Evolutionary conservation across 495 filamentous ascomycete species (phyloP).

Genomic region (Talaromyces proteolyticus): DNA sequence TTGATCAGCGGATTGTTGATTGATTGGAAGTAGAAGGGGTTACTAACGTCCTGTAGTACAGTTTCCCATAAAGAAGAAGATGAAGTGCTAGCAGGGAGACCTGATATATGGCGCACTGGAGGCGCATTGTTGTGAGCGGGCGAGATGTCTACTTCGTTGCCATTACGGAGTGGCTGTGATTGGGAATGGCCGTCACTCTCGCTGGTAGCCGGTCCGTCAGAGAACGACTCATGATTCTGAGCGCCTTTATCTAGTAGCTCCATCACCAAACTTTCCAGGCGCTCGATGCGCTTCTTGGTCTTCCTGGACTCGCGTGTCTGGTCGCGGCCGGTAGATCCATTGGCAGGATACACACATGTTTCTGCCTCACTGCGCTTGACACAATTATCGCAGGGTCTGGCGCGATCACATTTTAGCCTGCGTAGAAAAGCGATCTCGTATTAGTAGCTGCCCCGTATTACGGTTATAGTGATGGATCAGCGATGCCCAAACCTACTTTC

Average conservation of each 20-base stretch:
- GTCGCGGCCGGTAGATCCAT: slow-evolving; percentile 10
- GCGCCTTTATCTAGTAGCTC: slow-evolving; percentile 30
- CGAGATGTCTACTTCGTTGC: slow-evolving; percentile 26
- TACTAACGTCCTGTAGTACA: slow-evolving; percentile 6
- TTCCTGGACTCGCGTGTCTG: slow-evolving; percentile 22
- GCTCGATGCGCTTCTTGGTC: slow-evolving; percentile 28
- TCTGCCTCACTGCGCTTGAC: slow-evolving; percentile 35
- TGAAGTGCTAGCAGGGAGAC: slow-evolving; percentile 27
- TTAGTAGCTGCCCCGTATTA: too few species aligned
- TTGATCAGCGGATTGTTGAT: slow-evolving; percentile 2
- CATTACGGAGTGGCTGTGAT: not conserved
- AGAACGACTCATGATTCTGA: slow-evolving; percentile 2
- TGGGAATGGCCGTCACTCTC: slow-evolving; percentile 1
- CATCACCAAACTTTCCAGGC: slow-evolving; percentile 45
- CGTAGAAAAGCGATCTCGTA: too few species aligned
- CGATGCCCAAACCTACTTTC: slow-evolving; percentile 32
- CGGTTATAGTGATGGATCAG: not conserved
- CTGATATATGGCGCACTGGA: slow-evolving; percentile 3
- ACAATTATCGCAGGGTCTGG: slow-evolving; percentile 44
- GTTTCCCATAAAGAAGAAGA: slow-evolving; percentile 23
- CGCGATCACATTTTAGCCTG: slow-evolving; percentile 48
- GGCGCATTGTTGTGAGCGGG: slow-evolving; percentile 2
- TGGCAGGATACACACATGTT: slow-evolving; percentile 37
- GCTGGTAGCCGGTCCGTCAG: not conserved
- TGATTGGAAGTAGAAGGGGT: not conserved